Evolutionary conservation across 2,329 filamentous ascomycete genomes (phyloP), one percentile per base, ranked within the genome.

Genomic region (Colletotrichum godetiae): DNA sequence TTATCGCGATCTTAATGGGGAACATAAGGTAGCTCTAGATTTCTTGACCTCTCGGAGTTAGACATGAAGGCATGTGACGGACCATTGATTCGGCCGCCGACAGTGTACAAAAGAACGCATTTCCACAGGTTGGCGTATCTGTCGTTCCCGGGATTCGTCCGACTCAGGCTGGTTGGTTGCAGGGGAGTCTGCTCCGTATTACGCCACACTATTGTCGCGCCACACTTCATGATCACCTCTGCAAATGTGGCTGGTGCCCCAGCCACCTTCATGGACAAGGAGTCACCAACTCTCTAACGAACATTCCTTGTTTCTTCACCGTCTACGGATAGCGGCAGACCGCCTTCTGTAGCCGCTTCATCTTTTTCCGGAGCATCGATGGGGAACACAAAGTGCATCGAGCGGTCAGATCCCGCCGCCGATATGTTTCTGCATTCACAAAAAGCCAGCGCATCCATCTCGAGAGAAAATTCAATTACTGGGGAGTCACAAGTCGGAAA

Each of bases 21-120:
- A 6, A 22, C 29, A 13, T 24, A 49, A 5, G 57, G 11, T 24
- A 10, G 5, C 37, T 49, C n/a, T 56, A 55, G 60, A 57, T n/a
- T 27, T 57, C 63, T 56, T n/a, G 33, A 22, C 61, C 60, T 73
- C 67, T 71, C 55, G 49, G 49, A 33, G 53, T 15, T 49, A 53
- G 3, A 10, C 12, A 13, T 31, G 46, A 19, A 31, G 13, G n/a
- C 60, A 73, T 73, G 67, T 66, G 67, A 7, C 52, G 55, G 46
- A 15, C 56, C 12, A 22, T 55, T 49, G 7, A 27, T 37, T 37
- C 13, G n/a, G 46, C 46, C n/a, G 35, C 58, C 37, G 37, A 29
- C 24, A 29, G 29, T 63, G 29, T n/a, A n/a, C 10, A 15, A 19
- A 24, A 6, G 7, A 31, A 31, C 27, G 46, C 57, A 8, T 4